A percentile compares a stretch with the other conserved stretches of the same genome.
phyloP scores from a whole-genome alignment of 257 asterid genomes.

The Solanum chmielewskii region DNA sequence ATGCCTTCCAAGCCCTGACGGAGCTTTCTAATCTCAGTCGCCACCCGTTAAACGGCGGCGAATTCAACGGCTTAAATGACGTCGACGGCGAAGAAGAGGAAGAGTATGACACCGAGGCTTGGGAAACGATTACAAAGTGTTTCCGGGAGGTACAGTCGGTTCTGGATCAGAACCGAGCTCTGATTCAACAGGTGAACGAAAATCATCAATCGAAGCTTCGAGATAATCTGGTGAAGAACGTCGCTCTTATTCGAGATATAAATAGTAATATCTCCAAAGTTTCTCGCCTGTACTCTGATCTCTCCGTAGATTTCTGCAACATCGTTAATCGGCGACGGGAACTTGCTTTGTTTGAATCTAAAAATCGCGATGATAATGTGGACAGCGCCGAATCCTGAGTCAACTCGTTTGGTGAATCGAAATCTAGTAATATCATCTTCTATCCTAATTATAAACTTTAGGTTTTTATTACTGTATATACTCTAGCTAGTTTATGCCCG shows the following conservation, averaged over 20 bases:
- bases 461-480: background rate
- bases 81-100: constrained; percentile 11
- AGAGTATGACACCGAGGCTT: constrained; percentile 28
- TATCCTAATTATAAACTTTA: background rate
- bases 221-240: constrained; percentile 41
- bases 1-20: constrained; percentile 9
- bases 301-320: constrained; percentile 36
- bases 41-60: background rate
- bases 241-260: constrained; percentile 48
- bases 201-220: constrained; percentile 53
- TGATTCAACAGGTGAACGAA: constrained; percentile 61
- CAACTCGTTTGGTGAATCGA: background rate
- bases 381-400: constrained; percentile 7
- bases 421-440: background rate
- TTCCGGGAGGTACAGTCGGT: constrained; percentile 47
- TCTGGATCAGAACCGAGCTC: constrained; percentile 46
- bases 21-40: constrained; percentile 1
- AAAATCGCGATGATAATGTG: background rate
- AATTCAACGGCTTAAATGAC: background rate
- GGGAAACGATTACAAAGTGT: constrained; percentile 41
- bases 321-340: constrained; percentile 24
- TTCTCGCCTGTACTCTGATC: constrained; percentile 37
- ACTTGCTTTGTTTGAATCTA: background rate
- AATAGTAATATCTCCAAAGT: constrained; percentile 48
- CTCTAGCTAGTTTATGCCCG: background rate